Percentiles rank a stretch among this genome's conserved stretches.
Evolutionary conservation across 257 asterid genomes (phyloP).

Genomic region (Solanum medicagineum): DNA sequence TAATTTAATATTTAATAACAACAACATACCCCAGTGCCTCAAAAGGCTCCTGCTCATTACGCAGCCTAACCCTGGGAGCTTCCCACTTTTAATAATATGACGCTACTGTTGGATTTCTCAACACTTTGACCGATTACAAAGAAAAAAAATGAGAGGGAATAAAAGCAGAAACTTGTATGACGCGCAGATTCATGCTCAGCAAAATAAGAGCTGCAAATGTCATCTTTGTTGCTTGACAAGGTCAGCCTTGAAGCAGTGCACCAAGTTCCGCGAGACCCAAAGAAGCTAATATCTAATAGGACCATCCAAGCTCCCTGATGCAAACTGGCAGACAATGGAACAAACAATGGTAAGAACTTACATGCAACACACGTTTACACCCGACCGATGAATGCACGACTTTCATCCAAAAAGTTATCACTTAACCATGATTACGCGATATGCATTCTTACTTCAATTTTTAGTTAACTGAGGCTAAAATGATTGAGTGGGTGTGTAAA

Average conservation of each 20-base stretch:
- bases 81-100: background rate
- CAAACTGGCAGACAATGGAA: constrained; percentile 46
- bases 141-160: background rate
- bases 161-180: background rate
- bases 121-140: background rate
- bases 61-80: too few relatives aligned
- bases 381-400: background rate
- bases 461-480: background rate
- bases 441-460: background rate
- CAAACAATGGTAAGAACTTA: background rate
- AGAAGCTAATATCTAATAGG: constrained; percentile 60
- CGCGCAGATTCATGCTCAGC: background rate
- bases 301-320: constrained; percentile 96
- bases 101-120: background rate
- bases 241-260: background rate
- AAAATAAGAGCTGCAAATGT: constrained; percentile 9
- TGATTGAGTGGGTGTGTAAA: background rate
- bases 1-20: too few relatives aligned
- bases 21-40: too few relatives aligned
- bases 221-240: background rate
- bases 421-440: background rate
- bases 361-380: background rate
- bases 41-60: too few relatives aligned
- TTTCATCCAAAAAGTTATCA: background rate
- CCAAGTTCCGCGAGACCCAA: background rate